phyloP scores from a whole-genome alignment of 2,329 filamentous ascomycete species.

The Alternaria postmessia region DNA sequence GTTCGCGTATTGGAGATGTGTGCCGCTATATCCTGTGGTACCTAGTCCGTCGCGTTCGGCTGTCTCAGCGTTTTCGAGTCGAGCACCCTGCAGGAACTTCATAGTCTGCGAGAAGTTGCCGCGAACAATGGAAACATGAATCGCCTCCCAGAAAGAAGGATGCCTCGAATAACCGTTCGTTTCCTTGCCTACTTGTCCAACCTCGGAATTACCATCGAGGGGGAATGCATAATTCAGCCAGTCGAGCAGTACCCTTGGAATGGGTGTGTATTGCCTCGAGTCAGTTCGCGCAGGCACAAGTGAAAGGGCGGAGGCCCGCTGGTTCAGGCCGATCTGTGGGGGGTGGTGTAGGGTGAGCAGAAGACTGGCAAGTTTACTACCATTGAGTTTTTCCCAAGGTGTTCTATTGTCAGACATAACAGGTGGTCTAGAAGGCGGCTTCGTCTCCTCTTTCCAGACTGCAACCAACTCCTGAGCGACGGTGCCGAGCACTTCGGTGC shows the following conservation, averaged over 20 bases:
- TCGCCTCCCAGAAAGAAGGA: constrained; percentile 81
- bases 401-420: constrained; percentile 57
- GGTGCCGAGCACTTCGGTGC: constrained; percentile 37
- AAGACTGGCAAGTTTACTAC: constrained; percentile 78
- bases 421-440: constrained; percentile 14
- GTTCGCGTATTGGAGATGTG: constrained; percentile 80
- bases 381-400: constrained; percentile 55
- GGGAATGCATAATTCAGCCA: constrained; percentile 84
- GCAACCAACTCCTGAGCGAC: constrained; percentile 41
- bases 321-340: constrained; percentile 35
- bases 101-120: constrained; percentile 75
- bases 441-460: constrained; percentile 62
- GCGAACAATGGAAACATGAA: constrained; percentile 74
- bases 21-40: constrained; percentile 74
- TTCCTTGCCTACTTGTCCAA: constrained; percentile 69
- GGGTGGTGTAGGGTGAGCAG: constrained; percentile 79
- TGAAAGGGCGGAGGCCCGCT: constrained; percentile 36
- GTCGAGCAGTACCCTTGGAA: constrained; percentile 80
- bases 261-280: constrained; percentile 53
- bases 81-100: constrained; percentile 74
- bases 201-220: constrained; percentile 68
- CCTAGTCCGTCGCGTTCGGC: constrained; percentile 69
- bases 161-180: constrained; percentile 79
- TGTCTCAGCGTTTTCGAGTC: constrained; percentile 77
- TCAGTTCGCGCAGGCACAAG: constrained; percentile 36